phyloP scores from a whole-genome alignment of 1,284 basidiomycete species.

The Phylloporus gajari region DNA sequence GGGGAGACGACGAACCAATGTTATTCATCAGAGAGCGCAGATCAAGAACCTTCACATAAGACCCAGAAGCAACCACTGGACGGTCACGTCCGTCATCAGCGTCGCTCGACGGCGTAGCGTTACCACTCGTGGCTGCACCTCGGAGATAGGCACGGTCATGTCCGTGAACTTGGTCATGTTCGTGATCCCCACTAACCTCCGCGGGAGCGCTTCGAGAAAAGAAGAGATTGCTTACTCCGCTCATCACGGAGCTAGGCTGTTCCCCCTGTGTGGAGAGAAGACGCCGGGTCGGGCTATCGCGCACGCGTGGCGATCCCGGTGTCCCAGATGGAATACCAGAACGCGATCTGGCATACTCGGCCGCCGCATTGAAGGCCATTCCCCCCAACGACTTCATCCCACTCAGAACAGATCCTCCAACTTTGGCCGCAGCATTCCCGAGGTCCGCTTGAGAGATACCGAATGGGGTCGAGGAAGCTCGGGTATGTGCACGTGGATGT shows the following conservation, averaged over 20 bases:
- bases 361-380: conserved; percentile 67
- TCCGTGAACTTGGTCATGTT: conserved; percentile 20
- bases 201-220: conserved; percentile 75
- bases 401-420: conserved; percentile 69
- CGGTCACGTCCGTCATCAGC: conserved; percentile 20
- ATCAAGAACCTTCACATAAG: conserved; percentile 67
- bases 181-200: conserved; percentile 37
- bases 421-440: conserved; percentile 63
- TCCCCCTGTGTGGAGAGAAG: conserved; percentile 28
- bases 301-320: conserved; percentile 19
- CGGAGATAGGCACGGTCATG: conserved; percentile 17
- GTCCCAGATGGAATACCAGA: conserved; percentile 20
- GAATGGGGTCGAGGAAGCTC: conserved; percentile 36
- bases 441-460: conserved; percentile 59
- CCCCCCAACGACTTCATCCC: conserved; percentile 73
- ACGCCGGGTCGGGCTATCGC: conserved; percentile 8
- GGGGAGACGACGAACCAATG: conserved; percentile 36
- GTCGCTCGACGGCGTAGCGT: conserved; percentile 23
- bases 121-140: conserved; percentile 21
- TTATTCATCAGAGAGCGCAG: conserved; percentile 51
- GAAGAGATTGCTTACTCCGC: conserved; percentile 47
- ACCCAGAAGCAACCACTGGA: conserved; percentile 36
- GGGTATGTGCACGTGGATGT: conserved; percentile 35
- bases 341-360: conserved; percentile 42
- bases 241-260: conserved; percentile 28